phyloP scores from a whole-genome alignment of 306 rosid species.

The Castanospermum australe region DNA sequence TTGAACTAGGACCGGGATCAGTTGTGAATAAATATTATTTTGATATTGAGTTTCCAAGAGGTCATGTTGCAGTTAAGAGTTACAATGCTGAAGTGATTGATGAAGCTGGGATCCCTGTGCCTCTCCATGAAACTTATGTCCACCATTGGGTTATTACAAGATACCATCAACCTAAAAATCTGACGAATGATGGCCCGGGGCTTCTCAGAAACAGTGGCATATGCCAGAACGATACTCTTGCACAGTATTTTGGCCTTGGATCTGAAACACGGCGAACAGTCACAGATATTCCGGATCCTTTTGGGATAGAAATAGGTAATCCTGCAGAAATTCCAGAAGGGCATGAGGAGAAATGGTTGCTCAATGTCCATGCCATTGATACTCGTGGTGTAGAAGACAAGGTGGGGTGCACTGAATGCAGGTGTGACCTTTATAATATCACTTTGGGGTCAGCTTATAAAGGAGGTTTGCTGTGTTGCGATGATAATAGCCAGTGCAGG shows the following conservation, averaged over 20 bases:
- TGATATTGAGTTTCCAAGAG: constrained; percentile 46
- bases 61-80: constrained; percentile 56
- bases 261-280: constrained; percentile 49
- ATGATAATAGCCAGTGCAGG: constrained; percentile 44
- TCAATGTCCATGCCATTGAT: constrained; percentile 65
- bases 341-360: constrained; percentile 56
- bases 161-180: constrained; percentile 21
- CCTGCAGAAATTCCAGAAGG: constrained; percentile 43
- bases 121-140: constrained; percentile 60
- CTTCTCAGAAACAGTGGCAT: constrained; percentile 35
- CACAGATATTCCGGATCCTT: constrained; percentile 47
- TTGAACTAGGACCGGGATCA: constrained; percentile 51
- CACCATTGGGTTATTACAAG: constrained; percentile 49
- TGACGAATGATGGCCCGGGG: background rate
- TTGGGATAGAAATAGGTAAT: constrained; percentile 57
- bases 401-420: constrained; percentile 60
- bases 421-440: constrained; percentile 53
- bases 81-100: constrained; percentile 58
- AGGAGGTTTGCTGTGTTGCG: constrained; percentile 58
- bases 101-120: constrained; percentile 42
- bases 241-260: constrained; percentile 57
- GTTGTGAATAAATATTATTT: constrained; percentile 39
- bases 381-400: constrained; percentile 48
- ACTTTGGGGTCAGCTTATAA: constrained; percentile 35
- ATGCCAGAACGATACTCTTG: constrained; percentile 27